These are phyloP conservation scores for Bryoerythrophyllum caledonicum DNA, from an alignment of 225 moss, liverwort and hornwort genomes.

Conservation along the genomic window DNA sequence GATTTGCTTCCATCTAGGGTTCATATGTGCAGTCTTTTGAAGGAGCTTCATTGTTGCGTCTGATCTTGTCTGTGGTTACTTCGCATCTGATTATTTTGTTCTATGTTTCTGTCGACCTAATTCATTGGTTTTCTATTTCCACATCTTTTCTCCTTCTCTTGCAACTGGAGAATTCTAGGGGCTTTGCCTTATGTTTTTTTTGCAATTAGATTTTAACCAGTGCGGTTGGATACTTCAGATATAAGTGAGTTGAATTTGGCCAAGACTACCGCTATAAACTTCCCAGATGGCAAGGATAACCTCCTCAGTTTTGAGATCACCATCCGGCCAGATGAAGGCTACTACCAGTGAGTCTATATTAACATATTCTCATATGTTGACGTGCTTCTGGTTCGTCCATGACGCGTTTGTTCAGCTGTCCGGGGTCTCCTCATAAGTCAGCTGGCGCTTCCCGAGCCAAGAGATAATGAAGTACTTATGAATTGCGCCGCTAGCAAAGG, in stretches of 20 bases:
- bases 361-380: not conserved
- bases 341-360: constrained; percentile 63
- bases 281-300: constrained; percentile 83
- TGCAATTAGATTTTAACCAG: not conserved
- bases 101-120: not conserved
- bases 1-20: not conserved
- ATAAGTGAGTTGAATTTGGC: constrained; percentile 86
- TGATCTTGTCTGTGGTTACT: not conserved
- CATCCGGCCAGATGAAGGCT: constrained; percentile 81
- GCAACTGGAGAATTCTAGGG: not conserved
- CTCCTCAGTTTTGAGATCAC: constrained; percentile 80
- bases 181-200: not conserved
- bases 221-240: constrained; percentile 44
- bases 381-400: not conserved
- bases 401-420: constrained; percentile 13
- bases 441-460: not conserved
- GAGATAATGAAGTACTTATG: constrained; percentile 8
- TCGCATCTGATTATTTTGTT: not conserved
- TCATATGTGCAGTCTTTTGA: not conserved
- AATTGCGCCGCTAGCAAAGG: not conserved
- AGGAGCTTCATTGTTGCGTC: not conserved
- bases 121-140: not conserved
- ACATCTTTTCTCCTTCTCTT: not conserved
- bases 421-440: not conserved
- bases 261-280: constrained; percentile 73